These are phyloP conservation scores for Suhomyces yuchorum DNA, from an alignment of 1,139 yeast species.

Conservation along the genomic window DNA sequence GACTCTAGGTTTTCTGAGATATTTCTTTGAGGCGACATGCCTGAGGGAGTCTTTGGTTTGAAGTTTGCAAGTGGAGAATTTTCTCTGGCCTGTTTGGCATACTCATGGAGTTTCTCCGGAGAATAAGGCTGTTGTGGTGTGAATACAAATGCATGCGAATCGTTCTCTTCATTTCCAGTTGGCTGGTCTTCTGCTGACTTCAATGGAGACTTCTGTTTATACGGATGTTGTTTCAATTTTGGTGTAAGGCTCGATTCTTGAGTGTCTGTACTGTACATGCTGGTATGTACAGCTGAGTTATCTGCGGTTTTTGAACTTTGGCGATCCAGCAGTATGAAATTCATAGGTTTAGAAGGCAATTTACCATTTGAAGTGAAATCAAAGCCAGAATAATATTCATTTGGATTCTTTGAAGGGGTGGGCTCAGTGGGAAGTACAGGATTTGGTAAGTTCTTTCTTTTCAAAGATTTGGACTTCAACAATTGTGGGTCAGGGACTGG, in stretches of 20 bases:
- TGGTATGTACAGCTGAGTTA: slow-evolving; percentile 6
- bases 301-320: background rate
- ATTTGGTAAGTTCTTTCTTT: slow-evolving; percentile 30
- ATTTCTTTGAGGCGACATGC: slow-evolving; percentile 15
- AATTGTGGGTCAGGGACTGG: slow-evolving; percentile 31
- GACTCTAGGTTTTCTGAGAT: slow-evolving; percentile 31
- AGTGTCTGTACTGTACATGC: slow-evolving; percentile 9
- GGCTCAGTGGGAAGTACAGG: slow-evolving; percentile 29
- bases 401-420: slow-evolving; percentile 13
- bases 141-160: slow-evolving; percentile 40
- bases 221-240: slow-evolving; percentile 2
- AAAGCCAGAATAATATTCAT: slow-evolving; percentile 34
- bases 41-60: slow-evolving; percentile 18
- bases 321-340: slow-evolving; percentile 27
- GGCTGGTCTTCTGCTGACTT: background rate
- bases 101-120: slow-evolving; percentile 26
- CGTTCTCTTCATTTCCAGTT: slow-evolving; percentile 15
- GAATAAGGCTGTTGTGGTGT: slow-evolving; percentile 17
- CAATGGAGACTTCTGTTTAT: slow-evolving; percentile 5
- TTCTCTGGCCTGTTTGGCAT: slow-evolving; percentile 21
- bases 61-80: slow-evolving; percentile 28
- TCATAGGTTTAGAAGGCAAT: slow-evolving; percentile 48
- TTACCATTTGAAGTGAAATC: slow-evolving; percentile 50
- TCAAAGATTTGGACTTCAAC: slow-evolving; percentile 30
- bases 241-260: slow-evolving; percentile 5